Evolutionary conservation across 306 rosid genomes (phyloP), one percentile per base, ranked within the genome.

Genomic region (Castanea mollissima): DNA sequence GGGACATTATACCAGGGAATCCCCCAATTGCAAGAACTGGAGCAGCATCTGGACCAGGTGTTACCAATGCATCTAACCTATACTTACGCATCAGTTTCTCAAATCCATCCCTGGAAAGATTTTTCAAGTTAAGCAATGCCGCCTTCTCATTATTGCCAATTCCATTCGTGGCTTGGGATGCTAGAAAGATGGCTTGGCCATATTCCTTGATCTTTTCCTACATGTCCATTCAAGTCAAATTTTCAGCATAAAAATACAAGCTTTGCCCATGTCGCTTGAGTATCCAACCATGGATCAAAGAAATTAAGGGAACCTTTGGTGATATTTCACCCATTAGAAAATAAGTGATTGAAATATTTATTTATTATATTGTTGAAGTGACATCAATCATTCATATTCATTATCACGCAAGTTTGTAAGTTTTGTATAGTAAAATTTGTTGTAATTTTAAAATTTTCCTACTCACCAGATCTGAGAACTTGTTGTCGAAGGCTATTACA

Each of bases 1-100:
- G 84, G 86, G 46, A 85, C 88, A 71, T 34, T 76, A 85, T 55
- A 1, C 75, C 84, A 0, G 82, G 86, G 20, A 65, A 85, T 6
- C 88, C 82, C 19, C 84, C 82, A 23, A 79, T 82, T 1, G 84
- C 86, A 10, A 76, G 79, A 27, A 79, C 41, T 21, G 35, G 13
- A 2, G 4, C 27, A 46, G 21, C 59, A 49, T 15, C 6, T 5
- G 25, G n/a, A 27, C 62, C 44, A 20, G 60, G 44, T 21, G 60
- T 71, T 20, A 51, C 75, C 75, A 71, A 27, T 14, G 35, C 57
- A 72, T 52, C 62, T 20, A 51, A 18, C 21, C 15, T 67, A 13
- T 67, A 18, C 15, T 72, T 59, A 2, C 16, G 52, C 60, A 72
- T 51, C 75, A 72, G 7, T 34, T 72, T 72, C 62, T 11, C 34